Conservation (phyloP, 164 flowering plant genomes). For the Echeveria elegans region DNA sequence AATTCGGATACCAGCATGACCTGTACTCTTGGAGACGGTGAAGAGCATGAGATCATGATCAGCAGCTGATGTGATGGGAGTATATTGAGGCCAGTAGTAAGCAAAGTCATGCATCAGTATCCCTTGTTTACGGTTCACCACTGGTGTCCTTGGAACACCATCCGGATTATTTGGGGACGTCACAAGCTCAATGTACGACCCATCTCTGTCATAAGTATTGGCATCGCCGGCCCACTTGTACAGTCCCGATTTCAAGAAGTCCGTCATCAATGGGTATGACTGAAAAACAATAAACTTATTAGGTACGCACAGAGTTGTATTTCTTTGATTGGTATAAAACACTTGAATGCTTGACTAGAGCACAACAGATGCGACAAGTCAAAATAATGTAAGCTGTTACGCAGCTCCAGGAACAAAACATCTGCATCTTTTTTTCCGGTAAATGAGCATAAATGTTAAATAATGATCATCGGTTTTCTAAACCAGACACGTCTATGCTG, state of each 20-base stretch:
- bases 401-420: constrained; percentile 1
- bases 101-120: constrained; percentile 62
- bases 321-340: not conserved
- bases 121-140: constrained; percentile 46
- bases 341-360: not conserved
- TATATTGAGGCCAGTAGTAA: constrained; percentile 90
- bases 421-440: not conserved
- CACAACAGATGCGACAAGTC: not conserved
- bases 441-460: not conserved
- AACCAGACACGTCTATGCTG: not conserved
- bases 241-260: constrained; percentile 30
- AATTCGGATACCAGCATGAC: constrained; percentile 88
- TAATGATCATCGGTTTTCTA: not conserved
- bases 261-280: constrained; percentile 31
- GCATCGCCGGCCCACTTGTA: constrained; percentile 64
- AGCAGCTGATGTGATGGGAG: constrained; percentile 51
- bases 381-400: not conserved
- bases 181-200: constrained; percentile 72
- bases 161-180: constrained; percentile 91
- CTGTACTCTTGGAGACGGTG: constrained; percentile 83
- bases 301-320: not conserved
- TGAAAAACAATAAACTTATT: constrained; percentile 13
- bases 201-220: constrained; percentile 19
- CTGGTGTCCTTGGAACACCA: constrained; percentile 43
- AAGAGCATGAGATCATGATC: constrained; percentile 79